phyloP scores from a whole-genome alignment of 2,329 filamentous ascomycete species.

The Xylariaceae sp. region DNA sequence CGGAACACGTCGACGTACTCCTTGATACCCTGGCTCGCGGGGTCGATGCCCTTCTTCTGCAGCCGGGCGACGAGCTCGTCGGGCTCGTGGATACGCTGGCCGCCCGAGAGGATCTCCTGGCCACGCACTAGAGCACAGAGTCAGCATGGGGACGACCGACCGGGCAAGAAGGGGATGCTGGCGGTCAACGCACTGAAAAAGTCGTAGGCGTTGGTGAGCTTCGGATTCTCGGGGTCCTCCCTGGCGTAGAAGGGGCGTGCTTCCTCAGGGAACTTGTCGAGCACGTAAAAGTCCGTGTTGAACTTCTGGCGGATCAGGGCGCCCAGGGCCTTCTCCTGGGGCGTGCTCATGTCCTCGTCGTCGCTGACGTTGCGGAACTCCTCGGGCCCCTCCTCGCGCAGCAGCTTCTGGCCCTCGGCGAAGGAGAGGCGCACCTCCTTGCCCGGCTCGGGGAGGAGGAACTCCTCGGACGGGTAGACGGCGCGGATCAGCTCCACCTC shows the following conservation, averaged over 20 bases:
- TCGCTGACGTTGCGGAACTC: constrained; percentile 63
- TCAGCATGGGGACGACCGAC: no score
- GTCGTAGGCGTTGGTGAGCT: constrained; percentile 51
- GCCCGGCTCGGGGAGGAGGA: constrained; percentile 66
- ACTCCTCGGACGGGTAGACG: constrained; percentile 69
- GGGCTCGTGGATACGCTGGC: constrained; percentile 83
- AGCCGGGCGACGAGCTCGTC: constrained; percentile 70
- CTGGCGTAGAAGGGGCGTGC: constrained; percentile 92
- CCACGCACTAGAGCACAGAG: constrained; percentile 58
- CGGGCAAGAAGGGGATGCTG: neutral
- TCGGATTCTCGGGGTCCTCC: constrained; percentile 47
- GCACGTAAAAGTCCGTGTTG: constrained; percentile 90
- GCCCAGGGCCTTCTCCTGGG: constrained; percentile 84
- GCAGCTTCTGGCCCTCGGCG: constrained; percentile 67
- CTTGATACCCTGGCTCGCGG: constrained; percentile 65
- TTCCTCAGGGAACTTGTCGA: constrained; percentile 89
- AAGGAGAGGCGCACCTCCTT: constrained; percentile 73
- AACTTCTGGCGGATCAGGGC: constrained; percentile 80
- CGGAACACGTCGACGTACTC: constrained; percentile 81
- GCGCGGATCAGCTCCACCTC: constrained; percentile 66
- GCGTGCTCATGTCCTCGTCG: constrained; percentile 72
- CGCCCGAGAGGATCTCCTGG: constrained; percentile 87
- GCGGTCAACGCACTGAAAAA: no score
- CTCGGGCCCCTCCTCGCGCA: constrained; percentile 63
- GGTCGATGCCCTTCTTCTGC: constrained; percentile 72